Base-by-base conservation (phyloP, 768 basidiomycete species). In the Strobilomyces confusus region DNA sequence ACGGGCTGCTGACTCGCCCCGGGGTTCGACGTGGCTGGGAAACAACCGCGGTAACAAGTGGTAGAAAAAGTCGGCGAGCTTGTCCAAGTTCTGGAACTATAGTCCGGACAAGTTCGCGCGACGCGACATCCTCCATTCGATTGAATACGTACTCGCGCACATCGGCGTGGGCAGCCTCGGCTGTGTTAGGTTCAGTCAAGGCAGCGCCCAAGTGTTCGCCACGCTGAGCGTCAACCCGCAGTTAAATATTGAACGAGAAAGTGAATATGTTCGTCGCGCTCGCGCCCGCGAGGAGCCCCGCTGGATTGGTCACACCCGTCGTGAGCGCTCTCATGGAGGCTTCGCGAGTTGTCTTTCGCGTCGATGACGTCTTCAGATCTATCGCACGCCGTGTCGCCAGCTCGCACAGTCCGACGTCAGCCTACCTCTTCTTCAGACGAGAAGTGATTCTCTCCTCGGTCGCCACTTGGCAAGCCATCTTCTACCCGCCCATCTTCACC, bases 21-120 rank as follows among this genome's bases (percentile, higher is more conserved):
- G 71, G 68, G 91, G 9, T 92, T 84, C 61, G 90, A 92, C 53
- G 89, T 92, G 90, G 90, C 72, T 92, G 4, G 84, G 90, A 8
- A 89, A 88, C 63, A 89, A 89, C 64, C 81, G 83, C 52, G 90
- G 90, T 5, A 92, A 92, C 74, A 92, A 92, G 64, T 92, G 92
- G 63, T 92, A 89, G 25, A 89, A 87, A 63, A 92, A 92, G 64
- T 86, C 81, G 4, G 79, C 89, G 5, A 84, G 79, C 64, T 80
- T 83, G 0, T 61, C 72, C 54, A 84, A 83, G 62, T 92, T 92
- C 63, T 92, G 90, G 90, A 81, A 91, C 61, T 89, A 77, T 56
- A 83, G 83, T 58, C 80, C 86, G 15, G 90, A 92, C 61, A 87
- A 92, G 58, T 92, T 92, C 65, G 90, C 89, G 14, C 89, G 87